phyloP scores from a whole-genome alignment of 2,329 filamentous ascomycete genomes.

The Mollisiaceae sp. region DNA sequence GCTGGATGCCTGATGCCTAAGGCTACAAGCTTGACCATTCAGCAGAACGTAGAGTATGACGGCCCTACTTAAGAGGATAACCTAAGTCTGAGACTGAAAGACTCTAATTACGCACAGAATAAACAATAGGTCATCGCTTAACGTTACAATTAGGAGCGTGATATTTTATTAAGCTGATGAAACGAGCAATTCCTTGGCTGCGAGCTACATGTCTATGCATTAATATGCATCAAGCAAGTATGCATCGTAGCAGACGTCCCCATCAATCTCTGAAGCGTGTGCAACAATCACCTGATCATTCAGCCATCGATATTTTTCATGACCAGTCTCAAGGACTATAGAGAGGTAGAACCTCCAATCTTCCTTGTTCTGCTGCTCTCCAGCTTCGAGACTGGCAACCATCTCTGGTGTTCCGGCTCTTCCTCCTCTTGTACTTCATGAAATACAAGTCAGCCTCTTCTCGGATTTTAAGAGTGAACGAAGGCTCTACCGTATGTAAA shows the following conservation, averaged over 20 bases:
- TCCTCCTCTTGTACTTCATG: background rate
- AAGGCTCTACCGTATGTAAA: background rate
- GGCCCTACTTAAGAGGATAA: too few relatives aligned
- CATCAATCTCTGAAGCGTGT: background rate
- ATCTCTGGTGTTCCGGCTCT: background rate
- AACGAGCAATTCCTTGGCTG: background rate
- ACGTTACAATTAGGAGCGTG: too few relatives aligned
- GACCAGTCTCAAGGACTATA: background rate
- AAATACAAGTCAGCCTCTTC: background rate
- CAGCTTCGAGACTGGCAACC: background rate
- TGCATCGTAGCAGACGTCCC: background rate
- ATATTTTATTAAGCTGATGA: too few relatives aligned
- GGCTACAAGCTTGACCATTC: too few relatives aligned
- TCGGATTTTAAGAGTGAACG: background rate
- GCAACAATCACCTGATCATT: slow-evolving; percentile 1
- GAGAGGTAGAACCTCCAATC: background rate
- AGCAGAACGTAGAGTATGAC: too few relatives aligned
- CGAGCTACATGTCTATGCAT: background rate
- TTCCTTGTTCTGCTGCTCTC: background rate
- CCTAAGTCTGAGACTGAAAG: too few relatives aligned
- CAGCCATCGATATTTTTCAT: slow-evolving; percentile 5
- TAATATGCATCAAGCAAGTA: background rate
- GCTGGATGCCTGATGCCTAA: too few relatives aligned
- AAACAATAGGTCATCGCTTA: too few relatives aligned
- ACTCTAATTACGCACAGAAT: too few relatives aligned